Evolutionary conservation across 495 filamentous ascomycete genomes (phyloP).

Genomic region (Hyaloscypha hepaticicola): DNA sequence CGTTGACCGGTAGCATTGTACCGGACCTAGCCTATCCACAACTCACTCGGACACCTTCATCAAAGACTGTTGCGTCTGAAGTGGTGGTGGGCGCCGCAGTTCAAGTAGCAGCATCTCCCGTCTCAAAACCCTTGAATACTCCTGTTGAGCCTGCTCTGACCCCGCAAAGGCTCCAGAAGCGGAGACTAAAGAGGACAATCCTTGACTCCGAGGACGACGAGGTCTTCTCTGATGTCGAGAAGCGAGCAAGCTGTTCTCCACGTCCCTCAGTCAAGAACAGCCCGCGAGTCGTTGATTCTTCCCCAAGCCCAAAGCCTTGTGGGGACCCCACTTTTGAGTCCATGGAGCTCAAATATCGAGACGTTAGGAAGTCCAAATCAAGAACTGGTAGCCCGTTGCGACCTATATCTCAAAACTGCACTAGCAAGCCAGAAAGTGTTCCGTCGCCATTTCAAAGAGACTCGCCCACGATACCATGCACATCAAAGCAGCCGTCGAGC

Average conservation of each 20-base stretch:
- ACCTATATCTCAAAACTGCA: constrained; percentile 24
- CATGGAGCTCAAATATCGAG: background rate
- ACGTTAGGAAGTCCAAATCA: constrained; percentile 16
- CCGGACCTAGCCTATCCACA: background rate
- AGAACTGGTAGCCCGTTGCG: constrained; percentile 27
- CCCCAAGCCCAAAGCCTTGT: constrained; percentile 10
- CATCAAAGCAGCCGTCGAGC: background rate
- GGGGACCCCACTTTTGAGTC: constrained; percentile 8
- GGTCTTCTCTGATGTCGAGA: constrained; percentile 21
- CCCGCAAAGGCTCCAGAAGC: constrained; percentile 13
- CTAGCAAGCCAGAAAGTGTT: constrained; percentile 21
- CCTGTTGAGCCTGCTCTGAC: constrained; percentile 2
- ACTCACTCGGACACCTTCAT: constrained; percentile 2
- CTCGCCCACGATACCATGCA: constrained; percentile 33
- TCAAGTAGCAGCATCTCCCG: constrained; percentile 26
- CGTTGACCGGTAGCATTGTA: background rate
- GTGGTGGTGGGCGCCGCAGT: background rate
- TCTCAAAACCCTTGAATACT: background rate
- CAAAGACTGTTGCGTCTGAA: background rate
- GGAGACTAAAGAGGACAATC: constrained; percentile 30
- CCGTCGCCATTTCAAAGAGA: constrained; percentile 38
- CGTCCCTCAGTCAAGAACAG: constrained; percentile 11
- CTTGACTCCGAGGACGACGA: constrained; percentile 52
- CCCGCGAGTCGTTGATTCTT: constrained; percentile 3
- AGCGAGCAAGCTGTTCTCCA: constrained; percentile 8